Evolutionary conservation across 2,329 filamentous ascomycete species (phyloP), one percentile per base, ranked within the genome.

Genomic region (Aspergillus cejpii): DNA sequence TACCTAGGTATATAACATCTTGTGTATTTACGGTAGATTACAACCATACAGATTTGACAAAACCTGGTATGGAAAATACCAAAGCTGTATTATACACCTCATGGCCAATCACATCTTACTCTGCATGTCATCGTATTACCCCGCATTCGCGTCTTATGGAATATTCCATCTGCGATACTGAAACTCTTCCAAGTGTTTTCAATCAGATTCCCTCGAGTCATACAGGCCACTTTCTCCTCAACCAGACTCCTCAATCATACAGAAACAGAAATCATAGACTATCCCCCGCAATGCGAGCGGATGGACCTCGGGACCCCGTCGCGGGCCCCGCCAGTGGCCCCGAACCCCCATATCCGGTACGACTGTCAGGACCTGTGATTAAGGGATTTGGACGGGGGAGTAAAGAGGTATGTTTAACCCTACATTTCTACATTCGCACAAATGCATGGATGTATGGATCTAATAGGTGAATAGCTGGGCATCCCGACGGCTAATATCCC

Each of bases 401-500:
- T 60, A 94, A 89, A 73, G 90, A 96, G 71, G 87, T 90, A 65
- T 47, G 70, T 41, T 8, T 29, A 2, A 37, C 17, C 8, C 4
- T 29, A 11, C 11, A 15, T 11, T 38, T 19, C 24, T 5, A 17
- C 28, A 29, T 12, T 34, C 20, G 11, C 12, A 23, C 15, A 19
- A 14, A 29, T 28, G 21, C 28, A 38, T 27, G 38, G 37, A 38
- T 17, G 8, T 11, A 27, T 39, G 17, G 20, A 12, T 17, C 46
- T 54, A 34, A 50, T 24, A 24, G 10, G 4, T 29, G 15, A n/a
- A 27, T 52, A 94, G 83, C 86, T 97, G 63, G 91, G 91, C 57
- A 96, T 97, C 64, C 92, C 92, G 2, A 97, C 92, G 1, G 92
- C 92, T 63, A 98, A 97, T 74, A 84, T 85, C 59, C 81, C 81